A percentile compares a stretch with the other conserved stretches of the same genome.
phyloP scores from a whole-genome alignment of 2,329 filamentous ascomycete species.

The Xylariaceae sp. region DNA sequence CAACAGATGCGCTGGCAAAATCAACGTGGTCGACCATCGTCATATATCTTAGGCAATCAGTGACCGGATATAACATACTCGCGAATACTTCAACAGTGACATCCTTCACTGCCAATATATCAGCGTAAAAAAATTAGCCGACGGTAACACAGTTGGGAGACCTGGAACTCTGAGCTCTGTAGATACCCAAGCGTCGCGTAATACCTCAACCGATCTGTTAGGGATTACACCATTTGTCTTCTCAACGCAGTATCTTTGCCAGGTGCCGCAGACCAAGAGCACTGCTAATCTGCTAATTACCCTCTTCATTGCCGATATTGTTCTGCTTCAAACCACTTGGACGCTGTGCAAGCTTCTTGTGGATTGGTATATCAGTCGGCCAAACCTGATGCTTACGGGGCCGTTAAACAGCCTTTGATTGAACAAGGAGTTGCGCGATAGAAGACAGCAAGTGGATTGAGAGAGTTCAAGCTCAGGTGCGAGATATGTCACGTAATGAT shows the following conservation, averaged over 20 bases:
- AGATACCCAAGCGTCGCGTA: not conserved
- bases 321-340: not conserved
- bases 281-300: not conserved
- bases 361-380: too few species aligned
- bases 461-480: too few species aligned
- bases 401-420: too few species aligned
- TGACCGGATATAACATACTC: not conserved
- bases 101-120: not conserved
- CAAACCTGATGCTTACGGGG: too few species aligned
- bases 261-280: not conserved
- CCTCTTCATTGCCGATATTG: not conserved
- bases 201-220: not conserved
- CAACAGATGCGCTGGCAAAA: not conserved
- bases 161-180: not conserved
- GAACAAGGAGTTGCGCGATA: too few species aligned
- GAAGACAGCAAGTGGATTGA: too few species aligned
- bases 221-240: not conserved
- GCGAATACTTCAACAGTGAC: not conserved
- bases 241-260: not conserved
- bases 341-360: not conserved
- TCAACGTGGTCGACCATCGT: not conserved
- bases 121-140: not conserved
- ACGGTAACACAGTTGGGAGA: not conserved
- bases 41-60: not conserved
- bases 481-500: too few species aligned